Base-by-base conservation (phyloP, 345 rosid species). In the Eutrema japonicum region DNA sequence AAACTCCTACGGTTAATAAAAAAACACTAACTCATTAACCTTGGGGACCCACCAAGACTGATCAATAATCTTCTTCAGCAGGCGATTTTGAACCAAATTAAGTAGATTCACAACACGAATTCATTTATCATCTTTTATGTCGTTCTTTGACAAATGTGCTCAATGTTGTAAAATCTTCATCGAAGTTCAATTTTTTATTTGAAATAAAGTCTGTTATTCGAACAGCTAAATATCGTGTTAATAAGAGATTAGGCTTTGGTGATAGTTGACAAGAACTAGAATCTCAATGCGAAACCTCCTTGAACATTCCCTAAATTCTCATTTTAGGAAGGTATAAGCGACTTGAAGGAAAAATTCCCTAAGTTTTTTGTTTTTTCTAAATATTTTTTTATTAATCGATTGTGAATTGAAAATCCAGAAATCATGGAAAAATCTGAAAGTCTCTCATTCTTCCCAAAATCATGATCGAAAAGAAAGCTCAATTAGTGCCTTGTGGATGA, bases 201-300 rank as follows among this genome's bases (percentile, higher is more conserved):
- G 55, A 27, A 26, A 4, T 9, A 10, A 26, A 50, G 55, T 27
- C 26, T 22, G 35, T 51, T 27, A 51, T 22, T 9, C 10, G 3
- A 10, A 51, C 35, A 7, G 2, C 42, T 38, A 38, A 38, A 38
- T 9, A 3, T 8, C 32, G 32, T 30, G 42, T 62, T 38, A 48
- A 38, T 27, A 57, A 37, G 51, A 41, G 12, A 72, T 72, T 32
- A 16, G 35, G 64, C 47, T 69, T 58, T 37, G 82, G 70, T 79
- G 13, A 70, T 4, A 59, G 77, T 71, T 75, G 79, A 79, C 54
- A 60, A 75, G 79, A 79, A 70, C 10, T 42, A 52, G 2, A 52
- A 27, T 43, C 70, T 59, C 11, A 26, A 27, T 29, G n/a, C 16
- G 16, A 57, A 74, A 48, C 77, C 51, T 55, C 27, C 8, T 48